Evolutionary conservation across 2,329 filamentous ascomycete genomes (phyloP).

Genomic region (Verticillium dahliae): DNA sequence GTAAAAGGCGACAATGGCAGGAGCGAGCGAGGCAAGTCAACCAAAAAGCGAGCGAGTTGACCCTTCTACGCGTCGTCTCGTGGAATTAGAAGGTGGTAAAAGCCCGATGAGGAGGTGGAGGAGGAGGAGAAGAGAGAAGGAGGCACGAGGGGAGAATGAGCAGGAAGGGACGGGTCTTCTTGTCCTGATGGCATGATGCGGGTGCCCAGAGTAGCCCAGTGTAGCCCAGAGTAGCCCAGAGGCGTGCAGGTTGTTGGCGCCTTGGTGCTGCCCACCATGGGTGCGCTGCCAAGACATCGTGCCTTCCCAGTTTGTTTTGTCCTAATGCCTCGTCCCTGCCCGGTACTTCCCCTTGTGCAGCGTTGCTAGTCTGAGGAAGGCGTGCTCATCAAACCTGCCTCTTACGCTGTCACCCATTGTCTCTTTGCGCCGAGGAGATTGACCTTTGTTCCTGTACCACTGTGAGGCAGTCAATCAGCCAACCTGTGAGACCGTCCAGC

Average conservation of each 20-base stretch:
- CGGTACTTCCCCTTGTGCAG: not conserved
- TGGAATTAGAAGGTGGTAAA: conserved; percentile 2
- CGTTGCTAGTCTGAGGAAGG: not conserved
- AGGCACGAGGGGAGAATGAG: not conserved
- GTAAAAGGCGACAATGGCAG: not conserved
- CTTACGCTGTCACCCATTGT: not conserved
- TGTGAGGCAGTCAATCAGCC: not conserved
- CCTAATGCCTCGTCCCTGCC: not conserved
- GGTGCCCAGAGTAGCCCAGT: too few species aligned
- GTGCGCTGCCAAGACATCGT: not conserved
- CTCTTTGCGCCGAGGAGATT: too few species aligned
- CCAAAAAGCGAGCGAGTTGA: not conserved
- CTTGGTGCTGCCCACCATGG: not conserved
- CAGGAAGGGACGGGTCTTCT: not conserved
- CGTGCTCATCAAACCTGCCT: not conserved
- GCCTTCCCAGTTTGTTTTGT: not conserved
- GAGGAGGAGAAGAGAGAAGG: not conserved
- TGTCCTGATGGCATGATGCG: not conserved
- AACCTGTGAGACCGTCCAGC: not conserved
- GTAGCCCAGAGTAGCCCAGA: not conserved
- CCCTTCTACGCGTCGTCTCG: not conserved
- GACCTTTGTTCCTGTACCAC: not conserved
- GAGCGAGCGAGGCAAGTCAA: not conserved
- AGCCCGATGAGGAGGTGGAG: conserved; percentile 3
- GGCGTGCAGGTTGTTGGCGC: not conserved